A percentile compares a stretch with the other conserved stretches of the same genome.
phyloP scores from a whole-genome alignment of 441 rosid genomes.

The Adansonia grandidieri region DNA sequence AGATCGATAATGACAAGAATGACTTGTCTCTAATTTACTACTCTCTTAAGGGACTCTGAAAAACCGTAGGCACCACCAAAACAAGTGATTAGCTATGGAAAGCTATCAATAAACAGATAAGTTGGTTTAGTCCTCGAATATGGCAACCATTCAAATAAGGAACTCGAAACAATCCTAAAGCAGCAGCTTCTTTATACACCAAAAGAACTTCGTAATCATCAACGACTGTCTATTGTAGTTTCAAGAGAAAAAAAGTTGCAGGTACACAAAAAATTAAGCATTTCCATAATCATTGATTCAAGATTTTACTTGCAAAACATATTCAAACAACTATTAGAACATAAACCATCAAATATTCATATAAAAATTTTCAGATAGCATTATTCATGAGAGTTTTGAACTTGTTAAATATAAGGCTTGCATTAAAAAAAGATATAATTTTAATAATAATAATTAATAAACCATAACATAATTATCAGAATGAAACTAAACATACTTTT shows the following conservation, averaged over 20 bases:
- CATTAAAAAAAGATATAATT: too few relatives aligned
- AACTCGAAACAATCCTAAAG: not conserved
- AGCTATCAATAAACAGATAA: not conserved
- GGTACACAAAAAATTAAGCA: not conserved
- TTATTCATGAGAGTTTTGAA: not conserved
- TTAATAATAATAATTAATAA: too few relatives aligned
- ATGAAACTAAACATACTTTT: not conserved
- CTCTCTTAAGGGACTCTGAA: not conserved
- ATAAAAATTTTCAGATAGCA: not conserved
- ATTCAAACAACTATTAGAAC: not conserved
- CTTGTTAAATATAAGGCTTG: not conserved
- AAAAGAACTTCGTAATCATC: conserved; percentile 11
- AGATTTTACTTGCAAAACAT: not conserved
- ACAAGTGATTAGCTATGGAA: not conserved
- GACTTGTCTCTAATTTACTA: not conserved
- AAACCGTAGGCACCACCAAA: not conserved
- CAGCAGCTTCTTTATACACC: not conserved
- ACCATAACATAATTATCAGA: not conserved
- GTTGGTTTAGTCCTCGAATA: not conserved
- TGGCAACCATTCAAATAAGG: not conserved
- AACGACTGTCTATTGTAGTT: not conserved
- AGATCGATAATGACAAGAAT: not conserved
- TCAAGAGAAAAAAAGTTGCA: not conserved
- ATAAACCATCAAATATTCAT: not conserved
- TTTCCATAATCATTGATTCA: not conserved